These are phyloP conservation scores for Blakeslea trispora DNA, from an alignment of 371 early-diverging fungal species.

Conservation along the genomic window DNA sequence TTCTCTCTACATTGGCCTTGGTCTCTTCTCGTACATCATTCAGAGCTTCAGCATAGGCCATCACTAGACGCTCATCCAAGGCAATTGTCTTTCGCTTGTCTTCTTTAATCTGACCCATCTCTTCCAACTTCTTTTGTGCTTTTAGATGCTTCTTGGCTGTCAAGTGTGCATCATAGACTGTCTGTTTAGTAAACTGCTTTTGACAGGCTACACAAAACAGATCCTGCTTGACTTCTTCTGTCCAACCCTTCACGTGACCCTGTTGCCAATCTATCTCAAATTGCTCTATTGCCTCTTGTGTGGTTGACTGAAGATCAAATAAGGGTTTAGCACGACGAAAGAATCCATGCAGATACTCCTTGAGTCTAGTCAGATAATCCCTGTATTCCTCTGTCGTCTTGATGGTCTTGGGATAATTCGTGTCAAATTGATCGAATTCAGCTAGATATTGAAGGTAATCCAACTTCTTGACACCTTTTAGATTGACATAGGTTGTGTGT, in stretches of 20 bases:
- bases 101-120: slow-evolving; percentile 44
- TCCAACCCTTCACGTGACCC: slow-evolving; percentile 69
- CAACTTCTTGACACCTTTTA: slow-evolving; percentile 72
- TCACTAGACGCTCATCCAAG: slow-evolving; percentile 65
- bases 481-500: slow-evolving; percentile 79
- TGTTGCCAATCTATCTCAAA: slow-evolving; percentile 68
- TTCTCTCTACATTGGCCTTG: slow-evolving; percentile 85
- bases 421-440: slow-evolving; percentile 67
- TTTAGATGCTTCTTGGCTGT: slow-evolving; percentile 90
- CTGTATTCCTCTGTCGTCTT: slow-evolving; percentile 66
- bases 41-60: slow-evolving; percentile 63
- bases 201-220: slow-evolving; percentile 85
- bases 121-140: slow-evolving; percentile 62
- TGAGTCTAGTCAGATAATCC: slow-evolving; percentile 70
- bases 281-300: slow-evolving; percentile 46
- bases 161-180: slow-evolving; percentile 85
- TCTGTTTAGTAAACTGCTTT: slow-evolving; percentile 83
- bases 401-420: slow-evolving; percentile 58
- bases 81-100: slow-evolving; percentile 63
- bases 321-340: slow-evolving; percentile 81
- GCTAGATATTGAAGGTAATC: slow-evolving; percentile 83
- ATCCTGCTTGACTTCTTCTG: slow-evolving; percentile 38
- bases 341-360: slow-evolving; percentile 75
- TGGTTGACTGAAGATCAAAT: slow-evolving; percentile 62
- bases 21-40: slow-evolving; percentile 75